Percentiles rank a stretch among this genome's conserved stretches.
phyloP scores from a whole-genome alignment of 768 basidiomycete species.

The Phlegmacium glaucopus region DNA sequence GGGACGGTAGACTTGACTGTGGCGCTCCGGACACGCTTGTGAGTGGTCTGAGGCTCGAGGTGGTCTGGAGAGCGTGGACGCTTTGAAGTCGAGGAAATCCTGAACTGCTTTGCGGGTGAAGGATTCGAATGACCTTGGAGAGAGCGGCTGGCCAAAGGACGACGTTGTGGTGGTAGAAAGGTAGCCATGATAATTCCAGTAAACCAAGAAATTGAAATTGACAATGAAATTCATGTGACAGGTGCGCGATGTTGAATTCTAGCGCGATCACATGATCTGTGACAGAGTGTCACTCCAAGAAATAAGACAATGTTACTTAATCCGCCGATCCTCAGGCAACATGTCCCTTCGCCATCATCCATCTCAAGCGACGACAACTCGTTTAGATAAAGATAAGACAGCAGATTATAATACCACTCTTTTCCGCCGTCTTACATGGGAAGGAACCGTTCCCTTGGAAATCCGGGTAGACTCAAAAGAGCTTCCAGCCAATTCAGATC shows the following conservation, averaged over 20 bases:
- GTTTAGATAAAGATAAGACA: constrained; percentile 32
- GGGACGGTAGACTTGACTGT: constrained; percentile 1
- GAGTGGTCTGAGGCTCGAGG: constrained; percentile 6
- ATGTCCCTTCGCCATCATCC: constrained; percentile 49
- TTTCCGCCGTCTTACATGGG: constrained; percentile 88
- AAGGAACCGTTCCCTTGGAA: constrained; percentile 86
- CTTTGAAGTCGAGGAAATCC: constrained; percentile 21
- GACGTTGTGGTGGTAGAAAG: constrained; percentile 11
- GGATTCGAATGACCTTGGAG: constrained; percentile 12
- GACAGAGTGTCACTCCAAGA: constrained; percentile 5
- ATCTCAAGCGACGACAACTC: constrained; percentile 24
- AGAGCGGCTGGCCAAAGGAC: constrained; percentile 17
- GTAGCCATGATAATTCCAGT: constrained; percentile 13
- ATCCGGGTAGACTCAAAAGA: constrained; percentile 87
- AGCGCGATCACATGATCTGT: constrained; percentile 25
- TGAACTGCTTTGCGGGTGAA: constrained; percentile 14
- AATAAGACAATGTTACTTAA: neutral
- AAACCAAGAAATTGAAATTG: constrained; percentile 14
- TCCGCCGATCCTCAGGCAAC: constrained; percentile 44
- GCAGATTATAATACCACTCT: constrained; percentile 66
- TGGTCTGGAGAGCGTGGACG: constrained; percentile 27
- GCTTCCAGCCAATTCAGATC: constrained; percentile 86
- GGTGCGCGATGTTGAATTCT: constrained; percentile 4
- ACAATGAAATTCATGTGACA: neutral
- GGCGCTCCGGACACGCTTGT: constrained; percentile 18